Base-by-base conservation (phyloP, 441 rosid genomes). In the Syzygium malaccense region DNA sequence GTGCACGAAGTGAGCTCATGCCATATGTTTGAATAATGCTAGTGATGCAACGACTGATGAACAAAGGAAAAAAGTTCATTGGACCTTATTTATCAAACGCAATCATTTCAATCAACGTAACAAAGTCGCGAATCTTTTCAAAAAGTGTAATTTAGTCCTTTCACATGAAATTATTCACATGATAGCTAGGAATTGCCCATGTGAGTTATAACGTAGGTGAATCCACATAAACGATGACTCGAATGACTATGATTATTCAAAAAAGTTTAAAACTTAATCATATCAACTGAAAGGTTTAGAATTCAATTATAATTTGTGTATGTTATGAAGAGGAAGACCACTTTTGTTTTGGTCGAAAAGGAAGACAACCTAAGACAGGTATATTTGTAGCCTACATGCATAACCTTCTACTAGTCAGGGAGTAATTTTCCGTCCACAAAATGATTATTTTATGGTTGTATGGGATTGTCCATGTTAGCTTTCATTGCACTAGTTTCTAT, bases 201-300 rank as follows among this genome's bases (percentile, higher is more conserved):
- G 30, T 26, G 15, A 68, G 14, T 5, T 68, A 32, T 33, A 19
- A 33, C 7, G 18, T 32, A 8, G 48, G 2, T 18, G 14, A 68
- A 66, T 66, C 4, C 25, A 9, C 48, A 18, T 8, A 33, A 9
- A 3, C 0, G 2, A 33, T 0, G 6, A 0, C 7, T 9, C 1
- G 1, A 68, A 19, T 68, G 26, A 9, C 14, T 68, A 66, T 18
- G 5, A 32, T 0, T 1, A 30, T 32, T 66, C 26, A 66, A 18
- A 17, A 32, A 66, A 66, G 14, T 68, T 68, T 68, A 18, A 25
- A 19, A 32, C 6, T 33, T 68, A 32, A 68, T 33, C 1, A 33
- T 12, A 32, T 68, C 25, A 9, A 18, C 26, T 9, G 5, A 68
- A 1, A 17, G 26, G 1, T 32, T 33, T 32, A 68, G 6, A 1